Percentiles rank a stretch among this genome's conserved stretches.
These are phyloP conservation scores for Macrolepiota albuminosa DNA, from an alignment of 768 basidiomycete species.

Conservation along the genomic window DNA sequence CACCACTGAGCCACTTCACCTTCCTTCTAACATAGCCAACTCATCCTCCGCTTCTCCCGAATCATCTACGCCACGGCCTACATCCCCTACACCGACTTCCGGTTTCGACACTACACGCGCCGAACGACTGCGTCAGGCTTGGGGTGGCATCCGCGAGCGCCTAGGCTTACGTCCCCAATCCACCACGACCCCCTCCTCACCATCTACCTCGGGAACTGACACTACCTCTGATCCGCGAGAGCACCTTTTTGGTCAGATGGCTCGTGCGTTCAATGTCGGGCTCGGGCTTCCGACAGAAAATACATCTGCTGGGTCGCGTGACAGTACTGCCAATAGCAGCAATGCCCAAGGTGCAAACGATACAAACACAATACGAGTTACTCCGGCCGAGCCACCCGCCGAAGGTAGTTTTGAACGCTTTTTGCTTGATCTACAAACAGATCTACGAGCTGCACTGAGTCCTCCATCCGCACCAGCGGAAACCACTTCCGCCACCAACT, in stretches of 20 bases:
- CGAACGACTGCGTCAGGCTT: constrained; percentile 57
- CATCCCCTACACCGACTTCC: constrained; percentile 45
- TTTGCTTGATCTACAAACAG: constrained; percentile 71
- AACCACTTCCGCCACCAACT: not conserved
- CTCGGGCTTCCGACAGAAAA: constrained; percentile 40
- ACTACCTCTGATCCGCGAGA: constrained; percentile 48
- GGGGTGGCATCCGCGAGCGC: constrained; percentile 65
- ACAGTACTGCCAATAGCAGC: not conserved
- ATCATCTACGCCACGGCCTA: constrained; percentile 14
- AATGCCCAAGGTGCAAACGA: not conserved
- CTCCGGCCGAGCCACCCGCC: constrained; percentile 22
- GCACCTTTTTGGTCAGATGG: constrained; percentile 77
- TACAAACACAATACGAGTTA: not conserved
- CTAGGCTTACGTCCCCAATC: constrained; percentile 44
- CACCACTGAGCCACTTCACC: constrained; percentile 59
- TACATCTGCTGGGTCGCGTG: constrained; percentile 5
- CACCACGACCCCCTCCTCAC: constrained; percentile 6
- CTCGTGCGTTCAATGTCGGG: constrained; percentile 72
- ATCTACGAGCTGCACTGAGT: constrained; percentile 58
- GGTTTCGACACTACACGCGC: constrained; percentile 28
- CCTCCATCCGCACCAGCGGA: not conserved
- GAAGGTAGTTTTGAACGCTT: constrained; percentile 82
- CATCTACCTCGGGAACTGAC: constrained; percentile 2
- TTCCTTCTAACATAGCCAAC: constrained; percentile 23
- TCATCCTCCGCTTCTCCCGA: not conserved